Percentiles rank a stretch among this genome's conserved stretches.
These are phyloP conservation scores for Colletotrichum somersetense DNA, from an alignment of 2,329 filamentous ascomycete genomes.

Conservation along the genomic window DNA sequence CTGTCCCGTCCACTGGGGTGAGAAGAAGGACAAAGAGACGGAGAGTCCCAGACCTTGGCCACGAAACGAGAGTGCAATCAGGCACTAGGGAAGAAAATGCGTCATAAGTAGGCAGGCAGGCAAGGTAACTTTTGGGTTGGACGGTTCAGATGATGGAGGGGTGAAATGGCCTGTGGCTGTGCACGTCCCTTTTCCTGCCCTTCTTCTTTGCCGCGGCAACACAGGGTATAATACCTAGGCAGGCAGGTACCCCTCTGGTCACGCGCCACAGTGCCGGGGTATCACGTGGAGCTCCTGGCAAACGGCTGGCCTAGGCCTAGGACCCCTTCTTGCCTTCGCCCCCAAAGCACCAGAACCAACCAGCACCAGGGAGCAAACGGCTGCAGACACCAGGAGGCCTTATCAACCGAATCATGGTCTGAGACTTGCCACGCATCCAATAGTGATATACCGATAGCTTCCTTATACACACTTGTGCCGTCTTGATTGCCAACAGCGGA, in stretches of 20 bases:
- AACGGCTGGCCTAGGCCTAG: constrained; percentile 11
- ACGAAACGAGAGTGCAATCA: constrained; percentile 34
- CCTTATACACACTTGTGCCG: neutral
- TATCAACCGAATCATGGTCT: neutral
- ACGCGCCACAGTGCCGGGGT: constrained; percentile 32
- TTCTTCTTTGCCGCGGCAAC: constrained; percentile 37
- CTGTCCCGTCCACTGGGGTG: constrained; percentile 28
- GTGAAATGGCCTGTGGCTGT: constrained; percentile 45
- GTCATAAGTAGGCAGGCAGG: constrained; percentile 48
- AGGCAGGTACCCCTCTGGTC: neutral
- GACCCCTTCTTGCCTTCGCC: neutral
- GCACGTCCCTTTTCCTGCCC: constrained; percentile 40
- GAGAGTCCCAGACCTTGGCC: constrained; percentile 36
- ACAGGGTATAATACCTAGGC: neutral
- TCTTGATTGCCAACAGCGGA: neutral
- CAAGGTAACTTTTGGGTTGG: constrained; percentile 38
- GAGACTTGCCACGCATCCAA: neutral
- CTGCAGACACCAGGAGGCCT: neutral
- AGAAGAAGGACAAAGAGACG: constrained; percentile 22
- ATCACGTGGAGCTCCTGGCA: constrained; percentile 15
- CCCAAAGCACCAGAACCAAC: neutral
- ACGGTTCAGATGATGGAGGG: constrained; percentile 38
- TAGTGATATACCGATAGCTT: neutral
- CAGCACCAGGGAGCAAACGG: neutral
- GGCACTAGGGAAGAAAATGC: constrained; percentile 44